Evolutionary conservation across 805 yeast species (phyloP), one percentile per base, ranked within the genome.

Genomic region (Yamadazyma paraphyllophila): DNA sequence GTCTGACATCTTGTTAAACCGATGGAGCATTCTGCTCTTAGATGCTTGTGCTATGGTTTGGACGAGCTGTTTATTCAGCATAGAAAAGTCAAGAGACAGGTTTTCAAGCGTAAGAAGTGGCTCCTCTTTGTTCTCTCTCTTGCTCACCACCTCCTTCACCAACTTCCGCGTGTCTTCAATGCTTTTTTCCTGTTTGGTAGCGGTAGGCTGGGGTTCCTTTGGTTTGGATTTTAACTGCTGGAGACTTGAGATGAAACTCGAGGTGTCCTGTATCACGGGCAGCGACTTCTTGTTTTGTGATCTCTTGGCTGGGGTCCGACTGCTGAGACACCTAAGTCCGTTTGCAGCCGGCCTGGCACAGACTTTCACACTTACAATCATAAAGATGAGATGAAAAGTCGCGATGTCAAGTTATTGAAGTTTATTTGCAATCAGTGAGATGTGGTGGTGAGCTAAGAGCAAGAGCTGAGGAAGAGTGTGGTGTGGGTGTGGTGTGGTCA

Each of bases 91-190:
- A 36, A 63, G 53, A 11, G 46, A 42, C 11, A 46, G 30, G 46
- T 63, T 63, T 13, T 61, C 60, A 7, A 63, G 61, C 37, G 61
- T 62, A 27, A 50, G 44, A 41, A 45, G 11, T 7, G 36, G 36
- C 10, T 36, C 16, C 39, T 29, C 29, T 6, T 16, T 17, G 26
- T 24, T 39, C 13, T 29, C 30, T 26, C 17, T 17, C 10, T 24
- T 33, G 15, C 17, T 17, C 36, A 16, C 24, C 29, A 36, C 38
- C 6, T 25, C 20, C 24, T 7, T 14, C 9, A 36, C 30, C 43
- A 37, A 37, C 8, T 37, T 31, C 13, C 37, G 40, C 9, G 27
- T 25, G 13, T 25, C 30, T 7, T 36, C 29, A 36, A 33, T 14
- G 20, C 17, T 14, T 14, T 33, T 33, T 3, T 33, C 36, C 17